Evolutionary conservation across 768 basidiomycete genomes (phyloP).

Genomic region (Agaricus blazei): DNA sequence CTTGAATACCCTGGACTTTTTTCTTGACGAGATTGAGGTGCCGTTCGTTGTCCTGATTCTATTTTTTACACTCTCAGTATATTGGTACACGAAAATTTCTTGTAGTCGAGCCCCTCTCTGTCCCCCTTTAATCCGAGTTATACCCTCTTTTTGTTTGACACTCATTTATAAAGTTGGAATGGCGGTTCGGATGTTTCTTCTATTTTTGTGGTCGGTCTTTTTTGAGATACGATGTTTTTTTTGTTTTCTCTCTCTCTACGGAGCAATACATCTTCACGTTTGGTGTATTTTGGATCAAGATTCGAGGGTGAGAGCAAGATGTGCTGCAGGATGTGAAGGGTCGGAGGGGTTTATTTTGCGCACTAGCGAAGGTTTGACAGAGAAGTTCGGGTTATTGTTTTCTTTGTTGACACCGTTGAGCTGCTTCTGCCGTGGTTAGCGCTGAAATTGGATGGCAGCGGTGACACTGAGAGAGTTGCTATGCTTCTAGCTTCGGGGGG

Average conservation of each 20-base stretch:
- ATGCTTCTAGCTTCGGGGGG: too few relatives aligned
- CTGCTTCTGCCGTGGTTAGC: too few relatives aligned
- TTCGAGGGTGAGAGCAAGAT: too few relatives aligned
- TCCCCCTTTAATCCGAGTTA: background rate
- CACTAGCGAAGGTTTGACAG: too few relatives aligned
- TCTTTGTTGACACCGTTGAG: too few relatives aligned
- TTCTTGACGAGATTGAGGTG: background rate
- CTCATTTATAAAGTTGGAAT: background rate
- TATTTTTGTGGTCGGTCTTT: background rate
- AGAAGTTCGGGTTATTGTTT: too few relatives aligned
- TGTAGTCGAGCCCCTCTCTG: background rate
- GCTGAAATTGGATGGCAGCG: too few relatives aligned
- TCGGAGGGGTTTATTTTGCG: too few relatives aligned
- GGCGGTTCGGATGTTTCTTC: background rate
- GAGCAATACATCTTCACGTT: background rate
- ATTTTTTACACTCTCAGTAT: background rate
- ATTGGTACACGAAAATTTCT: constrained; percentile 11
- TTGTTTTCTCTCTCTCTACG: background rate
- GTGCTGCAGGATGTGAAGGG: too few relatives aligned
- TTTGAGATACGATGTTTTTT: background rate
- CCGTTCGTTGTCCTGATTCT: background rate
- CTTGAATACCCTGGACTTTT: background rate
- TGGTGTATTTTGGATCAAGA: background rate
- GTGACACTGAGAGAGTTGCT: too few relatives aligned
- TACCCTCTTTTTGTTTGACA: background rate